Evolutionary conservation across 495 filamentous ascomycete genomes (phyloP), one percentile per base, ranked within the genome.

Genomic region (Talaromyces liani): DNA sequence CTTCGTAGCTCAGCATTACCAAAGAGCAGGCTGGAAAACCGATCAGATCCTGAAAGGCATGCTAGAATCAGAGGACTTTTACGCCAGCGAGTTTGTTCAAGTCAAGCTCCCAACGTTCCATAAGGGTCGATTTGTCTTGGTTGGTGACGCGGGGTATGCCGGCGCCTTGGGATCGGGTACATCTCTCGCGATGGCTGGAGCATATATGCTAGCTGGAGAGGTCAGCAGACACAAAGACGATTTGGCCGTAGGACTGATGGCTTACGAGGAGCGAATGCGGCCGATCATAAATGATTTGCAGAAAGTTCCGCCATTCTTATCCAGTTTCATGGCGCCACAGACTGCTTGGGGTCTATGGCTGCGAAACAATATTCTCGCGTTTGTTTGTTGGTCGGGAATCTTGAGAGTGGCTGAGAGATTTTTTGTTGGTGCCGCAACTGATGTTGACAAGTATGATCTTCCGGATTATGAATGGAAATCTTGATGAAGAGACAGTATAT

Each of bases 151-250:
- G 0, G 77, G 72, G 2, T 79, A 78, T 65, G 70, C 69, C 3
- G 67, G 73, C 51, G 64, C 69, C 4, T 81, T 75, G 29, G 79
- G 81, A 25, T 74, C 76, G 65, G 81, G 79, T 0, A 82, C 79
- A 0, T 75, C 70, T 10, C 67, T 74, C 27, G 71, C 74, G 9
- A 66, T 84, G 1, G 70, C 77, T 6, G 79, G 80, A 16, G 79
- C 79, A 1, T 84, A 82, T 62, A 58, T 81, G 4, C 69, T 84
- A 1, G 81, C 81, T 0, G 81, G 80, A 31, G 81, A 83, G 65
- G 70, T 83, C 22, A 39, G 60, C 2, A 70, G 63, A 56, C 60
- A 73, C 53, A 36, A 56, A 10, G 66, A 65, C 53, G 67, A 80
- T 54, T 55, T 77, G 22, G 64, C 64, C 4, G 69, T 70, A 4